Evolutionary conservation across 148 eudicot species (phyloP).

Genomic region (Rhododendron williamsianum): DNA sequence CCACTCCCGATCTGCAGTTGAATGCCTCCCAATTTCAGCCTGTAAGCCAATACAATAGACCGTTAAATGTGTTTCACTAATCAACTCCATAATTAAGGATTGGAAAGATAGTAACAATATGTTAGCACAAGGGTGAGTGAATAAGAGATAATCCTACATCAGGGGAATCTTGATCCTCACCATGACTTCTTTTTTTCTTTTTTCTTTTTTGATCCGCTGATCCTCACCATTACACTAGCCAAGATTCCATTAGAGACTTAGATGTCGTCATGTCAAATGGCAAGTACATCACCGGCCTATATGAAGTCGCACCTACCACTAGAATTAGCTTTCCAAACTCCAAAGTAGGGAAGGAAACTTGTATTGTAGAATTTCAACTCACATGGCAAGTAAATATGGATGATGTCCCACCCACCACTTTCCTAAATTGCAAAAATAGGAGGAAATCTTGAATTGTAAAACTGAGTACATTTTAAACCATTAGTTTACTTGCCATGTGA

Average conservation of each 20-base stretch:
- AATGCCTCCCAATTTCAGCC: conserved; percentile 83
- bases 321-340: background rate
- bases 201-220: no score
- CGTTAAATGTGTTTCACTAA: background rate
- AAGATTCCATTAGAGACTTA: background rate
- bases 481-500: background rate
- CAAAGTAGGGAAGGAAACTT: background rate
- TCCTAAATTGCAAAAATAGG: background rate
- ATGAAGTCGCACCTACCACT: background rate
- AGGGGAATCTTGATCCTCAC: background rate
- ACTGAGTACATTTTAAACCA: background rate
- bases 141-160: background rate
- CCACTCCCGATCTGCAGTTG: conserved; percentile 69
- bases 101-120: background rate
- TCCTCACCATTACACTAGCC: no score
- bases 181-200: no score
- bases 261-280: background rate
- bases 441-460: background rate
- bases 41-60: conserved; percentile 15
- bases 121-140: background rate
- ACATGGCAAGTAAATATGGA: background rate
- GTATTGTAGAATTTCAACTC: background rate
- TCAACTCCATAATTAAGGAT: background rate
- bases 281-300: background rate
- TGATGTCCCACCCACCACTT: background rate